These are phyloP conservation scores for Dendrocalamus sinicus DNA, from an alignment of 176 grass and related monocot species.

Conservation along the genomic window DNA sequence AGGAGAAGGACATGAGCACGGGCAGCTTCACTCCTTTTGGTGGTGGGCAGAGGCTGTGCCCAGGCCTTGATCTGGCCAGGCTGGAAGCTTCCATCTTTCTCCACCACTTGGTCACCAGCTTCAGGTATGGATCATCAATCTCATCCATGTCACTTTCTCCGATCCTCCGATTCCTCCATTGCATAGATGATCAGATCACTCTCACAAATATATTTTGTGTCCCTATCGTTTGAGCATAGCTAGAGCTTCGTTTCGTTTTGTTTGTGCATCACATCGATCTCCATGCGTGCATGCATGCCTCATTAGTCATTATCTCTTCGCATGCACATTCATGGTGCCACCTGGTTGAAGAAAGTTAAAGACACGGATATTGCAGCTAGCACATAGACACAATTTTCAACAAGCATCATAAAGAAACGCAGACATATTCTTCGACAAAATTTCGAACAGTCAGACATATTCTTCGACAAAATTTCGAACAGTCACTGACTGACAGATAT, in stretches of 20 bases:
- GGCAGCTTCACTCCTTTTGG: slow-evolving; percentile 95
- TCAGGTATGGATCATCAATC: slow-evolving; percentile 67
- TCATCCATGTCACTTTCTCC: background rate
- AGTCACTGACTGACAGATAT: background rate
- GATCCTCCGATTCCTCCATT: background rate
- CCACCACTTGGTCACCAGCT: slow-evolving; percentile 96
- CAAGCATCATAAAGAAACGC: background rate
- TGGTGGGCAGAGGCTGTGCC: slow-evolving; percentile 96
- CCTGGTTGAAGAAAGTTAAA: too few species aligned
- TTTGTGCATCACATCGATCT: background rate
- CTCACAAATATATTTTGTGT: background rate
- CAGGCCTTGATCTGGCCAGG: slow-evolving; percentile 94
- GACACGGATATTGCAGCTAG: too few species aligned
- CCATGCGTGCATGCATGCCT: background rate
- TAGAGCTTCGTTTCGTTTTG: background rate
- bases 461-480: background rate
- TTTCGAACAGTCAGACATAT: background rate
- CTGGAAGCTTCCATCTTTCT: slow-evolving; percentile 99
- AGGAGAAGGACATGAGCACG: slow-evolving; percentile 81
- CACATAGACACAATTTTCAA: background rate
- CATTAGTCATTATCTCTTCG: background rate
- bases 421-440: background rate
- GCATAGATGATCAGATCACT: background rate
- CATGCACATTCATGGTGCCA: background rate
- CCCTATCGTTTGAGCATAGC: slow-evolving; percentile 7